A percentile compares a stretch with the other conserved stretches of the same genome.
Evolutionary conservation across 2,329 filamentous ascomycete species (phyloP).

Genomic region (Fusarium sp.): DNA sequence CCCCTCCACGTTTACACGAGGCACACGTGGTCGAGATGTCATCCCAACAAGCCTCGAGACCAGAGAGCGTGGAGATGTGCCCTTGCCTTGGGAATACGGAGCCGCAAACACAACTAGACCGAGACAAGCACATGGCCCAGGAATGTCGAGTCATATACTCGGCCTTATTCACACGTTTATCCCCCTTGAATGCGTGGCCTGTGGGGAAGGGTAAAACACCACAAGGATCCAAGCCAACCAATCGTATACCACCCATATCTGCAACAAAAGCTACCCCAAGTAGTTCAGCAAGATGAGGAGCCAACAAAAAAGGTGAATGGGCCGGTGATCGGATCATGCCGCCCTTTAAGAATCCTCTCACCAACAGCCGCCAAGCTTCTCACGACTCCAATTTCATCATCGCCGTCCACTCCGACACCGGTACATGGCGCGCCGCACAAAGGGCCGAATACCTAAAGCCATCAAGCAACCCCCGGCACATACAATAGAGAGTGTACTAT

Average conservation of each 20-base stretch:
- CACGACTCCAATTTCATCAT: neutral
- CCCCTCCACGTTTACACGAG: neutral
- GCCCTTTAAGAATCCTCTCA: neutral
- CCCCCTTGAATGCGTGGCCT: neutral
- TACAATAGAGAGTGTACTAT: neutral
- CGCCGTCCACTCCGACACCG: neutral
- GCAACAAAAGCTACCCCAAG: neutral
- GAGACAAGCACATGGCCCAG: neutral
- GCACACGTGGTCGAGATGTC: neutral
- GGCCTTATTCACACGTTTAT: neutral
- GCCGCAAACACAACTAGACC: neutral
- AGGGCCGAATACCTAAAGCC: neutral
- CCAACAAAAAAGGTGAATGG: neutral
- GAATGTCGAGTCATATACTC: neutral
- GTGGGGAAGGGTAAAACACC: neutral
- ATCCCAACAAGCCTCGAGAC: neutral
- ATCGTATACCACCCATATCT: neutral
- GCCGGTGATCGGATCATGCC: neutral
- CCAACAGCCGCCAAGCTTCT: neutral
- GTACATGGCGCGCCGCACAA: neutral
- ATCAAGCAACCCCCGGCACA: neutral
- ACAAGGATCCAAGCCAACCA: neutral
- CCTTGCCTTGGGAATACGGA: neutral
- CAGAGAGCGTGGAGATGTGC: neutral
- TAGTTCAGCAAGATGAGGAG: neutral